Conservation (phyloP, 805 yeast species). For the Diddensiella transvaalensis region DNA sequence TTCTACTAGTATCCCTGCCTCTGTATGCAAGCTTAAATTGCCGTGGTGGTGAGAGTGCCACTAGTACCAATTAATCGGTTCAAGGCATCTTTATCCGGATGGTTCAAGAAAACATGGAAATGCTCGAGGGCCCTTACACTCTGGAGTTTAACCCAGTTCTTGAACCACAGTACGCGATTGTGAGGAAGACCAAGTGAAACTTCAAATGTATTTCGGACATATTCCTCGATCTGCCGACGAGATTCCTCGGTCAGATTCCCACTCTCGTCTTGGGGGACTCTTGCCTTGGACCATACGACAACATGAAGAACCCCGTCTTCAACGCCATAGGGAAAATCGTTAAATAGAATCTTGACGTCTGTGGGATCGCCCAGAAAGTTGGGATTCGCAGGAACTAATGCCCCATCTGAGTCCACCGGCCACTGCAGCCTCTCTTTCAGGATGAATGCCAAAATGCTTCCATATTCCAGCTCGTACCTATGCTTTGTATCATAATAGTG, state of each 20-base stretch:
- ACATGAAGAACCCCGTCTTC: constrained; percentile 46
- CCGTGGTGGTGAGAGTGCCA: no score
- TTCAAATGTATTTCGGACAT: constrained; percentile 42
- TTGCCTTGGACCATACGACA: constrained; percentile 54
- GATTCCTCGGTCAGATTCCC: constrained; percentile 44
- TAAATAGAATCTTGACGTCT: constrained; percentile 46
- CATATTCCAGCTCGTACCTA: constrained; percentile 15
- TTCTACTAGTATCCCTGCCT: no score
- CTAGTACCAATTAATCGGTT: constrained; percentile 17
- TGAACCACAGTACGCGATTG: constrained; percentile 50
- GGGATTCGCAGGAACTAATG: constrained; percentile 13
- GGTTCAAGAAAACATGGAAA: constrained; percentile 47
- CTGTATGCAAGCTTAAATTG: no score
- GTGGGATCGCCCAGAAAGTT: constrained; percentile 15
- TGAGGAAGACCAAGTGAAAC: constrained; percentile 35
- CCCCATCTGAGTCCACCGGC: constrained; percentile 11
- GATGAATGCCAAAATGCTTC: constrained; percentile 20
- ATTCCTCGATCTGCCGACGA: constrained; percentile 37
- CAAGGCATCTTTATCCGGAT: constrained; percentile 24
- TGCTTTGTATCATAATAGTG: constrained; percentile 17
- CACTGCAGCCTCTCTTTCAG: constrained; percentile 20
- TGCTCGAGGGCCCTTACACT: constrained; percentile 55
- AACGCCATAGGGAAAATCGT: constrained; percentile 56
- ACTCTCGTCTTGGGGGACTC: constrained; percentile 39
- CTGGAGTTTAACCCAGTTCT: constrained; percentile 54